Evolutionary conservation across 495 filamentous ascomycete species (phyloP), one percentile per base, ranked within the genome.

Genomic region (Lophiotrema nucula): DNA sequence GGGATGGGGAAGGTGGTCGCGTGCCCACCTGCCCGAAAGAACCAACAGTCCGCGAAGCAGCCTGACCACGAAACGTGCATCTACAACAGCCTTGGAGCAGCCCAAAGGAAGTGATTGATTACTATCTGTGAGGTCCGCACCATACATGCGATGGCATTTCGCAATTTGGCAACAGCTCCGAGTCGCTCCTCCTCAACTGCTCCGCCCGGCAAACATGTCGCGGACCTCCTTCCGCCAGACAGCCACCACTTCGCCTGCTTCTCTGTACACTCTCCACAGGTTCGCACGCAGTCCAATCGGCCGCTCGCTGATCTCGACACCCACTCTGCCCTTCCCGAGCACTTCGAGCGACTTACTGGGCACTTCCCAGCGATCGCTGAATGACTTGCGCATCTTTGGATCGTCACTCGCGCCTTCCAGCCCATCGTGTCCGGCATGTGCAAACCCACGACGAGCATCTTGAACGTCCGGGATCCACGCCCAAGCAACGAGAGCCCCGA

Each of bases 391-490:
- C 16, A 26, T 12, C 44, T 11, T 16, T 4, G 18, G 8, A 12
- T 21, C 13, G 33, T 16, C 4, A 16, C 18, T 18, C 22, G 12
- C 12, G 6, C 3, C 35, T 15, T 53, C 49, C 31, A 35, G 8
- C 8, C 15, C 31, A 8, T 35, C 8, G 8, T 8, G 8, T 15
- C 31, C 8, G 8, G 8, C 31, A 8, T 35, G 31, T 15, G 31
- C 8, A 35, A 35, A 8, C 31, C 8, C 31, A 35, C 15, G 31
- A 35, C 15, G 31, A 8, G 8, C 15, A 50, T 44, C 26, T 28
- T 56, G 41, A 16, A 56, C 52, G 21, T 56, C 52, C 11, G 52
- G 52, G 6, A 56, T 37, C 8, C 18, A 56, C 6, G 28, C 26
- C 27, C 21, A 25, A 8, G 52, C 26, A 22, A 56, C 6, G 3